Conservation (phyloP, 768 basidiomycete species). For the Gloeopeniophorella convolvens region DNA sequence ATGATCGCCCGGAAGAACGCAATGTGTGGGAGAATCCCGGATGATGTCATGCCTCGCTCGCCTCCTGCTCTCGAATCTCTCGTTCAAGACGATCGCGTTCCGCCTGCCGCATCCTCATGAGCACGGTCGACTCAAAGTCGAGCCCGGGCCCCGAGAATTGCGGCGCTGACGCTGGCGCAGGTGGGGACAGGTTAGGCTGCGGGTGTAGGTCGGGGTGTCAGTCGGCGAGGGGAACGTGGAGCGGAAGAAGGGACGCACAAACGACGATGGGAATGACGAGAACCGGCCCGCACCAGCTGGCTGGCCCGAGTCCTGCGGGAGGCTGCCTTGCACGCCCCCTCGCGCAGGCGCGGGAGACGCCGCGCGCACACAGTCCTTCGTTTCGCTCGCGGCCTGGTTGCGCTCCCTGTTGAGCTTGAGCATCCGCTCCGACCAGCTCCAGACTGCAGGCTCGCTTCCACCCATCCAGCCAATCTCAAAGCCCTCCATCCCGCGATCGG, state of each 20-base stretch:
- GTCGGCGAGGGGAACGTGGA: no score
- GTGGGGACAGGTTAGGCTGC: conserved; percentile 11
- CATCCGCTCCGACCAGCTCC: conserved; percentile 67
- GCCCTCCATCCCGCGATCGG: conserved; percentile 46
- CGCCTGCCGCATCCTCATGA: conserved; percentile 76
- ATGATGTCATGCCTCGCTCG: conserved; percentile 28
- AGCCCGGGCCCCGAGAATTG: conserved; percentile 33
- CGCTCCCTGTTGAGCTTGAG: conserved; percentile 45
- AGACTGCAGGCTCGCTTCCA: conserved; percentile 64
- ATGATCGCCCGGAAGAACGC: no score
- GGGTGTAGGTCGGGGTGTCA: neutral
- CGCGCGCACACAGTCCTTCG: conserved; percentile 1
- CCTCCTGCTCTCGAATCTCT: conserved; percentile 70
- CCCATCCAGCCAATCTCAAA: conserved; percentile 72
- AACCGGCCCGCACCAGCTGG: neutral
- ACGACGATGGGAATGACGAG: conserved; percentile 13
- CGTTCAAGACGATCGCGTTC: conserved; percentile 71
- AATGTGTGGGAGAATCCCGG: neutral
- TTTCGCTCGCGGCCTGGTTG: neutral
- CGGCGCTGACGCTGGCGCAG: conserved; percentile 23
- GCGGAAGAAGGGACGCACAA: neutral
- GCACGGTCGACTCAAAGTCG: conserved; percentile 74
- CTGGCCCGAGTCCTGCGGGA: neutral
- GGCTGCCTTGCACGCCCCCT: neutral
- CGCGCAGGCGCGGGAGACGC: neutral